Evolutionary conservation across 139 green algal genomes (phyloP).

Genomic region (Chlamydomonas sp.): DNA sequence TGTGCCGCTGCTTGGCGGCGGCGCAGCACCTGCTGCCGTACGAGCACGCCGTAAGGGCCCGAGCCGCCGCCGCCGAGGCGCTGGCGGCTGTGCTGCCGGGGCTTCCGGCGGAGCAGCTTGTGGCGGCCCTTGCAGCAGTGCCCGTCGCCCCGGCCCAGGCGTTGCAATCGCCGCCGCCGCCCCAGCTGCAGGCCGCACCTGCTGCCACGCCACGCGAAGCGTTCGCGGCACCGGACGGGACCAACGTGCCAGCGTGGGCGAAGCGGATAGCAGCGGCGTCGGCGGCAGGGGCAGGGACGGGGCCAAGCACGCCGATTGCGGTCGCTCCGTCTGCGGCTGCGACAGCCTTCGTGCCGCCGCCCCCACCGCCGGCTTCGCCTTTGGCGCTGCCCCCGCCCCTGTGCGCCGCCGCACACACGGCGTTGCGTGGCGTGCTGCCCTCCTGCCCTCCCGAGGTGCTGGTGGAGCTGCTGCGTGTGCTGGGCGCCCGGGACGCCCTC

Average conservation of each 20-base stretch:
- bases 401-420: too few relatives aligned
- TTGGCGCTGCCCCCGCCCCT: too few relatives aligned
- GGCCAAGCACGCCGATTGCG: too few relatives aligned
- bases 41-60: neutral
- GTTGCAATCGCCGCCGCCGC: neutral
- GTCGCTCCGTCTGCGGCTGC: too few relatives aligned
- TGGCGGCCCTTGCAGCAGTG: conserved; percentile 14
- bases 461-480: conserved; percentile 6
- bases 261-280: too few relatives aligned
- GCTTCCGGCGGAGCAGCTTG: neutral
- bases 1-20: too few relatives aligned
- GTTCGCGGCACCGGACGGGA: neutral
- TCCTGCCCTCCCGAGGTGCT: neutral
- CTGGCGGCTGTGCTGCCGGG: neutral
- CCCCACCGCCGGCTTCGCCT: too few relatives aligned
- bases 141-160: neutral
- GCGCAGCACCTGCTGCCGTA: neutral
- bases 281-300: too few relatives aligned
- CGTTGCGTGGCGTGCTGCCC: too few relatives aligned
- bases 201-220: neutral
- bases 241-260: too few relatives aligned
- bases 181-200: conserved; percentile 9
- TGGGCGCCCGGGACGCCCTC: neutral
- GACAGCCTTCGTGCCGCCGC: too few relatives aligned
- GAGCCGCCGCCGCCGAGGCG: neutral